Base-by-base conservation (phyloP, 179 eudicot genomes). In the Sideroxylon spinosum region DNA sequence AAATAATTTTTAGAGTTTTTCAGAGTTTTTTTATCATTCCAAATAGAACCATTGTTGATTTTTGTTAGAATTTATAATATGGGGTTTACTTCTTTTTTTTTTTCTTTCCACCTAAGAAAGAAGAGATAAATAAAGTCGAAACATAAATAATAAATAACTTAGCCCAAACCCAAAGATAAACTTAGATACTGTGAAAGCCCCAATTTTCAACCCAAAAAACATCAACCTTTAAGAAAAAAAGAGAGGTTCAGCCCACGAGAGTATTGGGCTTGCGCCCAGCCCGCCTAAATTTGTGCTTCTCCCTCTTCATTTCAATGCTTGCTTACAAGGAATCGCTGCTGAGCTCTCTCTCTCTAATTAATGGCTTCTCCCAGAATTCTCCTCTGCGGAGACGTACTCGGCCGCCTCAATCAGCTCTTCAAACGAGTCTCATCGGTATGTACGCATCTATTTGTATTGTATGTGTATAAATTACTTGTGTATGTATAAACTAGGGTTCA, bases 301-400 rank as follows among this genome's bases (percentile, higher is more conserved):
- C 3, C 5, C 44, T 37, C 5, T 4, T 37, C 44, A 29, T 1
- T 29, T 29, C 37, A 3, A 29, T 29, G 37, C 37, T 29, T 29
- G 37, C 37, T 29, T 29, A 29, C 37, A 29, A 29, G 1, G 37
- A 29, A 29, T 29, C 37, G 37, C 37, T 29, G 37, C 37, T 29
- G 37, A 29, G n/a, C 8, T n/a, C 55, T 12, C 78, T 56, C 78
- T 79, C 86, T 59, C 65, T 37, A 60, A 63, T 28, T 0, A 20
- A 90, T 92, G 93, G 86, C 98, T 11, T 84, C 95, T 69, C 96
- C 96, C 46, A 89, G 94, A 50, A 88, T 93, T 57, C 94, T 95
- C 22, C 91, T 95, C 59, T 87, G 90, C 86, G 99, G 98, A 62
- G 99, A 95, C 72, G 97, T 86, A 76, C 66, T 86, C 19, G 99